Conservation (phyloP, 2,329 filamentous ascomycete genomes). For the Stemphylium lycopersici region DNA sequence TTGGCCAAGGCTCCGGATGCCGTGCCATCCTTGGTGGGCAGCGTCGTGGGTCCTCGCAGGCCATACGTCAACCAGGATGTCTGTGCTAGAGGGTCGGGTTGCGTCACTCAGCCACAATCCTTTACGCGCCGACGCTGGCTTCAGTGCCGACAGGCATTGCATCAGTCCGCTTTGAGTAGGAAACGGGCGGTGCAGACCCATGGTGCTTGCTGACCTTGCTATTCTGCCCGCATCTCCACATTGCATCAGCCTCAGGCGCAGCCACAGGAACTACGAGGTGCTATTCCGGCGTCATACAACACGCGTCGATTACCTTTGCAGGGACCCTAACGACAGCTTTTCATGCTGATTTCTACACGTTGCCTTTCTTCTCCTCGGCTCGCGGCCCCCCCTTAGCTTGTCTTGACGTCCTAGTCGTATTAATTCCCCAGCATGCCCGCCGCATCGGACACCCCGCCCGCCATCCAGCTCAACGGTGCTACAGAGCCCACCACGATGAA, state of each 20-base stretch:
- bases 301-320: slow-evolving; percentile 30
- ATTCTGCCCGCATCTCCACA: slow-evolving; percentile 18
- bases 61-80: slow-evolving; percentile 7
- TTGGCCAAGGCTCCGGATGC: slow-evolving; percentile 21
- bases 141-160: slow-evolving; percentile 24
- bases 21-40: slow-evolving; percentile 18
- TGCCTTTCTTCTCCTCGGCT: slow-evolving; percentile 4
- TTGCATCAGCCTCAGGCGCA: slow-evolving; percentile 31
- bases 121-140: slow-evolving; percentile 22
- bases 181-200: slow-evolving; percentile 18
- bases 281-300: slow-evolving; percentile 36
- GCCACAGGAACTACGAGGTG: slow-evolving; percentile 28
- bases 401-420: slow-evolving; percentile 4
- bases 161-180: slow-evolving; percentile 18
- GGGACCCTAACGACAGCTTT: slow-evolving; percentile 5
- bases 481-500: slow-evolving; percentile 41
- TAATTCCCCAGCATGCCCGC: slow-evolving; percentile 33
- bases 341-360: slow-evolving; percentile 3
- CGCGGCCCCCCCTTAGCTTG: slow-evolving; percentile 13
- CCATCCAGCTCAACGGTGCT: slow-evolving; percentile 42
- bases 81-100: slow-evolving; percentile 25
- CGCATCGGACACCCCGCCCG: slow-evolving; percentile 28
- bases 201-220: slow-evolving; percentile 13
- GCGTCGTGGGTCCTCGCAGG: slow-evolving; percentile 1
- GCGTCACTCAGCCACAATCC: slow-evolving; percentile 30